These are phyloP conservation scores for Parathielavia appendiculata DNA, from an alignment of 495 filamentous ascomycete species.

Conservation along the genomic window DNA sequence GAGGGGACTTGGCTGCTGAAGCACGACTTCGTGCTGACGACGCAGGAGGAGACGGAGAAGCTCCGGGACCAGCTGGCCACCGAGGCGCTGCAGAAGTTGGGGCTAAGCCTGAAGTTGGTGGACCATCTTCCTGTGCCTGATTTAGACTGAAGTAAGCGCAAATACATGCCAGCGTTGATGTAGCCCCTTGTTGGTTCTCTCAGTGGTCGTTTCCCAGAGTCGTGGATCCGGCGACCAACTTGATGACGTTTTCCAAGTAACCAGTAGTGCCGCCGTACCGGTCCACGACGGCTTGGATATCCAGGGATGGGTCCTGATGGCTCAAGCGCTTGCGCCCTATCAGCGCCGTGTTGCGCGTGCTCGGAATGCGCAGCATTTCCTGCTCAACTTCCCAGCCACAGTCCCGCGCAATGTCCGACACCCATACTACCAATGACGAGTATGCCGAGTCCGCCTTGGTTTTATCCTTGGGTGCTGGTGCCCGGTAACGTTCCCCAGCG, in stretches of 20 bases:
- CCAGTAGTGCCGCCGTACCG: constrained; percentile 52
- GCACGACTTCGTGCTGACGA: constrained; percentile 69
- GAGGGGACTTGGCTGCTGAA: constrained; percentile 64
- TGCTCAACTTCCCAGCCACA: constrained; percentile 73
- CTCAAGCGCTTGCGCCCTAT: constrained; percentile 53
- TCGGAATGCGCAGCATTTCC: constrained; percentile 80
- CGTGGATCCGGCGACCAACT: constrained; percentile 36
- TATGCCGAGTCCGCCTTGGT: constrained; percentile 56
- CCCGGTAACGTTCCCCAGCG: constrained; percentile 65
- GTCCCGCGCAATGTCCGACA: constrained; percentile 57
- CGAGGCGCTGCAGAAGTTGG: constrained; percentile 65
- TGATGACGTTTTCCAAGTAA: constrained; percentile 51
- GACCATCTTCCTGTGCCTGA: constrained; percentile 77
- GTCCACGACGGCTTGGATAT: constrained; percentile 39
- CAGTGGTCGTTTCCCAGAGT: constrained; percentile 36
- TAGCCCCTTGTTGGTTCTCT: constrained; percentile 1
- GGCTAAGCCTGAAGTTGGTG: constrained; percentile 69
- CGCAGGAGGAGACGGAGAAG: constrained; percentile 62
- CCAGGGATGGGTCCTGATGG: constrained; percentile 13
- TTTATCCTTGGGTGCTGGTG: constrained; percentile 54
- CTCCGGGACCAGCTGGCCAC: constrained; percentile 67
- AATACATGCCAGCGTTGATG: constrained; percentile 1
- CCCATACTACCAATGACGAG: constrained; percentile 68
- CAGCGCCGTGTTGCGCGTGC: constrained; percentile 78
- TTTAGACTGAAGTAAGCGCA: constrained; percentile 30